Evolutionary conservation across 768 basidiomycete genomes (phyloP), one percentile per base, ranked within the genome.

Genomic region (Trametes maxima): DNA sequence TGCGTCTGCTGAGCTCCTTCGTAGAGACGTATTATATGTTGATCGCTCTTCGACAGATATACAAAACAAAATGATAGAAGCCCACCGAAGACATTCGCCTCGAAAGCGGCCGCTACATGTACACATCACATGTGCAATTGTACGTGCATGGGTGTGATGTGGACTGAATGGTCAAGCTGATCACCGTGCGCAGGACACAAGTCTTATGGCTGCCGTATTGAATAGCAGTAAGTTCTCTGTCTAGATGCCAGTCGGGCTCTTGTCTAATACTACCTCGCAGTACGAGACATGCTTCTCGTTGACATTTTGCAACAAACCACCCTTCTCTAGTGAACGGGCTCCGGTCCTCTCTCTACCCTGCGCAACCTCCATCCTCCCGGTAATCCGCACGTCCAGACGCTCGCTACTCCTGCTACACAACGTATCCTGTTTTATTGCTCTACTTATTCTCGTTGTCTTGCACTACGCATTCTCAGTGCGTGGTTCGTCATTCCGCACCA

Each of bases 81-180:
- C 82, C 33, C 81, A 84, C 67, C 75, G 78, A 36, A 75, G 79
- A 46, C 73, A 78, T 62, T 79, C 82, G 16, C 76, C 80, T 0
- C 75, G 75, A 50, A 74, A 71, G 50, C 75, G 80, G 54, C 79
- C 76, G 60, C 70, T 86, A 21, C 79, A 84, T 68, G 71, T 78
- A 17, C 81, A 86, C 68, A 65, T 82, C 37, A 85, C 83, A 13
- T 84, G 82, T 60, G 85, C 84, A 11, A 80, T 82, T 43, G 63
- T 64, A 21, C 40, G 63, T 50, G 25, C 10, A 35, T 21, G 47
- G 14, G 1, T 5, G 11, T 19, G 13, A 16, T 7, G 3, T 19
- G 16, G 5, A 39, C 2, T 14, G 17, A 13, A 2, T 21, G 11
- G 10, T 16, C 19, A 39, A 17, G 40, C 51, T 52, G 36, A 52